Evolutionary conservation across 352 stramenopile species (phyloP).

Genomic region (Pythium angustatum): DNA sequence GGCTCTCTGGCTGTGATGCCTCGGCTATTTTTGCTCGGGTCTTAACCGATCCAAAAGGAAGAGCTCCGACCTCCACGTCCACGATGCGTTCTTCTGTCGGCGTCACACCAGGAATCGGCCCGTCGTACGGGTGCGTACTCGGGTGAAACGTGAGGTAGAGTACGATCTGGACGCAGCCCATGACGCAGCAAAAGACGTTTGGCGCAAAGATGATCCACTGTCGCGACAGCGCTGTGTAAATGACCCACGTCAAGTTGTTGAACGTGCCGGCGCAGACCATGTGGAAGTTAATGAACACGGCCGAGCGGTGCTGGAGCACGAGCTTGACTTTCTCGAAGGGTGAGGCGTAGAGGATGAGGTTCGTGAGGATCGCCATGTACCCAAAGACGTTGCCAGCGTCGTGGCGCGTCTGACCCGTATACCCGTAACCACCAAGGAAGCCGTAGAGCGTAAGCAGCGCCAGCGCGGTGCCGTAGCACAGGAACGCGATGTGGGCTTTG

Average conservation of each 20-base stretch:
- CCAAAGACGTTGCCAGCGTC: constrained; percentile 36
- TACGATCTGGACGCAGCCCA: constrained; percentile 38
- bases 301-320: constrained; percentile 50
- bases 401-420: constrained; percentile 36
- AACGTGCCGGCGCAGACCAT: constrained; percentile 51
- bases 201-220: constrained; percentile 61
- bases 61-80: neutral
- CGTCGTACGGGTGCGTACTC: constrained; percentile 38
- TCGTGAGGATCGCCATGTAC: constrained; percentile 42
- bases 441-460: constrained; percentile 39
- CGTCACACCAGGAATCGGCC: neutral
- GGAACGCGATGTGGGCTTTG: no score
- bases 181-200: constrained; percentile 41
- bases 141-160: constrained; percentile 54
- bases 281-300: constrained; percentile 53
- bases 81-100: neutral
- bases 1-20: neutral
- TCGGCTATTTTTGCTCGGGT: no score
- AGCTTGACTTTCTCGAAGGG: constrained; percentile 50
- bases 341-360: constrained; percentile 49
- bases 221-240: constrained; percentile 38
- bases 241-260: constrained; percentile 63
- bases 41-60: no score
- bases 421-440: constrained; percentile 36
- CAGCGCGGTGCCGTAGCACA: constrained; percentile 23